phyloP scores from a whole-genome alignment of 1,284 basidiomycete genomes.

The Phlebopus sp. region DNA sequence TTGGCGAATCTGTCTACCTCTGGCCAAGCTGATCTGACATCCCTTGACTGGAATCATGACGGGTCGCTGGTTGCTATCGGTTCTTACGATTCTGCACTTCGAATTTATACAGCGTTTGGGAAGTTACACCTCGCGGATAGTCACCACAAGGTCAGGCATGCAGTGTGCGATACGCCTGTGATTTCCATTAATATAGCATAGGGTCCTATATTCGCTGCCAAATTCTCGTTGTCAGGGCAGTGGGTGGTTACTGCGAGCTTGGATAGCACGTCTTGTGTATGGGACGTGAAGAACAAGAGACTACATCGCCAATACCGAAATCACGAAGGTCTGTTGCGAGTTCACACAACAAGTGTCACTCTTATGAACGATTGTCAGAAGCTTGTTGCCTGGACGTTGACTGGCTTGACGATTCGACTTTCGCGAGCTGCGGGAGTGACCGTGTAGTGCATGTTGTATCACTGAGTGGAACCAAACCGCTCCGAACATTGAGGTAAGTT shows the following conservation, averaged over 20 bases:
- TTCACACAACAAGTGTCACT: background rate
- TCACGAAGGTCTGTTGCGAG: conserved; percentile 54
- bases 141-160: conserved; percentile 57
- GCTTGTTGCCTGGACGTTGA: conserved; percentile 80
- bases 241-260: conserved; percentile 72
- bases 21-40: conserved; percentile 61
- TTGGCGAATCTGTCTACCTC: conserved; percentile 48
- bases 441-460: conserved; percentile 58
- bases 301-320: conserved; percentile 59
- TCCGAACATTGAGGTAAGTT: conserved; percentile 58
- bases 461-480: conserved; percentile 47
- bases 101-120: conserved; percentile 58
- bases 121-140: conserved; percentile 56
- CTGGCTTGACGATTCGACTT: conserved; percentile 72
- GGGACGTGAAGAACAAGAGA: conserved; percentile 67
- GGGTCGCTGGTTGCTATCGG: conserved; percentile 73
- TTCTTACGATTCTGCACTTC: conserved; percentile 68
- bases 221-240: conserved; percentile 67
- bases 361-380: conserved; percentile 19
- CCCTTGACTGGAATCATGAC: conserved; percentile 69
- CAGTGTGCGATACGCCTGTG: background rate
- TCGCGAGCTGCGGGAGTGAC: conserved; percentile 76
- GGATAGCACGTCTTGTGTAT: conserved; percentile 72
- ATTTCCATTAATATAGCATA: conserved; percentile 33
- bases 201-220: conserved; percentile 74